Conservation (phyloP, 257 asterid genomes). For the Prunella vulgaris region DNA sequence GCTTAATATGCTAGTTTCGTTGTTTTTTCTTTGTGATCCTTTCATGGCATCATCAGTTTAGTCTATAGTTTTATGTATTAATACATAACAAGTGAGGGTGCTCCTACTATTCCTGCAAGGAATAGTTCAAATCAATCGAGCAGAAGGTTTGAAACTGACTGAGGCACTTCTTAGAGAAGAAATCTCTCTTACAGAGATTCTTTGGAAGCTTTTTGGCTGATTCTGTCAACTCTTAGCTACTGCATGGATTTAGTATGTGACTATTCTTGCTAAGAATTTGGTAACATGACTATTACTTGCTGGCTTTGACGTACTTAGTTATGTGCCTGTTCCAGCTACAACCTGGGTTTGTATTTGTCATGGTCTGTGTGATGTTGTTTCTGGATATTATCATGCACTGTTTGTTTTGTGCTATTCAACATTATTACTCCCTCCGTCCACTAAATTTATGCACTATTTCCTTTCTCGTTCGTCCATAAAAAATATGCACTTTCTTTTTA, state of each 20-base stretch:
- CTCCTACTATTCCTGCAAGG: too few relatives aligned
- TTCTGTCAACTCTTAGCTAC: not conserved
- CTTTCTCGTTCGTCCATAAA: too few relatives aligned
- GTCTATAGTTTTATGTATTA: not conserved
- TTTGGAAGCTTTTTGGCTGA: slow-evolving; percentile 9
- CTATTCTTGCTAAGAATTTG: not conserved
- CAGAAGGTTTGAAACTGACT: not conserved
- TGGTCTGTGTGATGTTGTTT: not conserved
- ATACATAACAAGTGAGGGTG: too few relatives aligned
- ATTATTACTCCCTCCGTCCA: too few relatives aligned
- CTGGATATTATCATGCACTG: not conserved
- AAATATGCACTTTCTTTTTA: too few relatives aligned
- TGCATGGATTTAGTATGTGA: not conserved
- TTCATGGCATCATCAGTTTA: not conserved
- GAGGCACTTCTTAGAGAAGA: not conserved
- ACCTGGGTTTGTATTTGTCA: not conserved
- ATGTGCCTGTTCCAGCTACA: not conserved
- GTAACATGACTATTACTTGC: not conserved
- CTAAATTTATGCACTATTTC: too few relatives aligned
- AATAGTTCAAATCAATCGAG: not conserved
- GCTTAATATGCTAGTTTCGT: not conserved
- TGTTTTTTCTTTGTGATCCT: not conserved
- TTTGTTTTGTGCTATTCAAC: not conserved
- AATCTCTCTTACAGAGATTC: not conserved
- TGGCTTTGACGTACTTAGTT: not conserved